phyloP scores from a whole-genome alignment of 441 rosid species.

The Erysimum cheiri region DNA sequence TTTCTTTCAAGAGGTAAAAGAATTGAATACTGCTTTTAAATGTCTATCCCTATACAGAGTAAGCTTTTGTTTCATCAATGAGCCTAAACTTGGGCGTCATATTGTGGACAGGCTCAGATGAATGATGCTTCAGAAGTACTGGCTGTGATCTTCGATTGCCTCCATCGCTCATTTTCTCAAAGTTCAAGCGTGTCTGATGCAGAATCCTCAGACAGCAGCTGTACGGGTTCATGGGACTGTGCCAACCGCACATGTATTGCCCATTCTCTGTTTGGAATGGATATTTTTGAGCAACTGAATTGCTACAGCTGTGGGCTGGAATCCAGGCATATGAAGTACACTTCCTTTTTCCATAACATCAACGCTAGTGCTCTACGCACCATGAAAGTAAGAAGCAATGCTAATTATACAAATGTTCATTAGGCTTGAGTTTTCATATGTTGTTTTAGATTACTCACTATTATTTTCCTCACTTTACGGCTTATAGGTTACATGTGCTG shows the following conservation, averaged over 20 bases:
- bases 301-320: slow-evolving; percentile 83
- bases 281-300: slow-evolving; percentile 79
- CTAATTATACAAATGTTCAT: slow-evolving; percentile 18
- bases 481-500: slow-evolving; percentile 66
- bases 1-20: slow-evolving; percentile 87
- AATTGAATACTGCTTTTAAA: slow-evolving; percentile 35
- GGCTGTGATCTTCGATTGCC: slow-evolving; percentile 87
- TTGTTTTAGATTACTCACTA: not conserved
- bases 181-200: slow-evolving; percentile 64
- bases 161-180: slow-evolving; percentile 81
- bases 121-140: slow-evolving; percentile 98
- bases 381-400: slow-evolving; percentile 61
- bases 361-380: slow-evolving; percentile 93
- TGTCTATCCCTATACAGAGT: slow-evolving; percentile 20
- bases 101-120: slow-evolving; percentile 87
- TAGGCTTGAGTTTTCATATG: not conserved
- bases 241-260: slow-evolving; percentile 70
- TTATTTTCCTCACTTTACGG: slow-evolving; percentile 31
- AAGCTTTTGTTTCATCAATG: slow-evolving; percentile 8
- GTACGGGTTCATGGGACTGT: slow-evolving; percentile 84
- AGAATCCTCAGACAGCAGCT: slow-evolving; percentile 66
- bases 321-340: slow-evolving; percentile 91
- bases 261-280: slow-evolving; percentile 94
- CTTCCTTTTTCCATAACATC: slow-evolving; percentile 91
- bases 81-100: slow-evolving; percentile 25